phyloP scores from a whole-genome alignment of 352 stramenopile genomes.

The Phytophthora syringae region DNA sequence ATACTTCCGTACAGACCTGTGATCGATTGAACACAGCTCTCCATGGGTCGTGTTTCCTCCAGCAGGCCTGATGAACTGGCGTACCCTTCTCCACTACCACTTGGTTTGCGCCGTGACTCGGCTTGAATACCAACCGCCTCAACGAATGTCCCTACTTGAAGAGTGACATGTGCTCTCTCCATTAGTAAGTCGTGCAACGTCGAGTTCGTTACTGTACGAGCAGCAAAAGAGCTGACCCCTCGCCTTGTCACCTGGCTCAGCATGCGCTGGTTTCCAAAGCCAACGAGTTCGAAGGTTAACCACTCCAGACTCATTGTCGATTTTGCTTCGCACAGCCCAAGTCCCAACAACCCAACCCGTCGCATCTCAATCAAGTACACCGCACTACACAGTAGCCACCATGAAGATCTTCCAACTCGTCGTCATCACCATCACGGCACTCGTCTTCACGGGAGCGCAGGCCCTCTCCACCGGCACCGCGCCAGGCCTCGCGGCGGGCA shows the following conservation, averaged over 20 bases:
- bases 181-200: not conserved
- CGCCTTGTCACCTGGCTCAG: not conserved
- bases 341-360: not conserved
- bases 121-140: not conserved
- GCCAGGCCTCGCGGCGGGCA: slow-evolving; percentile 33
- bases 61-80: slow-evolving; percentile 3
- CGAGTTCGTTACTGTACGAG: not conserved
- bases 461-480: slow-evolving; percentile 15
- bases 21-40: too few species aligned
- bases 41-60: too few species aligned
- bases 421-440: slow-evolving; percentile 16
- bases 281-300: not conserved
- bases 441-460: slow-evolving; percentile 35
- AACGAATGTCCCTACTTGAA: not conserved
- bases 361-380: not conserved
- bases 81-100: slow-evolving; percentile 5
- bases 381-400: not conserved
- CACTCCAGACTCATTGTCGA: slow-evolving; percentile 5
- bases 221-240: not conserved
- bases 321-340: slow-evolving; percentile 8
- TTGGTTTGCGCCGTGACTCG: not conserved
- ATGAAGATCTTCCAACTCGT: slow-evolving; percentile 18
- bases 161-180: not conserved
- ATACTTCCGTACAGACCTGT: too few species aligned
- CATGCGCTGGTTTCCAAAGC: not conserved